Evolutionary conservation across 208 protist species (phyloP).

Genomic region (Leishmania braziliensis): DNA sequence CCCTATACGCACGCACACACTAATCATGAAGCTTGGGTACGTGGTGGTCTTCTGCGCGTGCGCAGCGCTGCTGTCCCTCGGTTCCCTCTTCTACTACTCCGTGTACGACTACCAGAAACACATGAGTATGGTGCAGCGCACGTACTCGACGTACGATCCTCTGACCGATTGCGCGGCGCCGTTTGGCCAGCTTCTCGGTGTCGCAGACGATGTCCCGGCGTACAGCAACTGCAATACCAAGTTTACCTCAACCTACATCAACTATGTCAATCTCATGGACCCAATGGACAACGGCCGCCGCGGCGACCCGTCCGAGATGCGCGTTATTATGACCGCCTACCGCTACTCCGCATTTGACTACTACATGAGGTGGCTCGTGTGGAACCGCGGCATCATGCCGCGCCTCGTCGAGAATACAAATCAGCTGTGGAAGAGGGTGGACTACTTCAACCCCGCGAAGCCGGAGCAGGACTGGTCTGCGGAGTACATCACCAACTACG

Average conservation of each 20-base stretch:
- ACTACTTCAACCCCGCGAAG: conserved; percentile 52
- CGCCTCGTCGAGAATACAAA: conserved; percentile 24
- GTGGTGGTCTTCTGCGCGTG: conserved; percentile 15
- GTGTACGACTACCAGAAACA: conserved; percentile 18
- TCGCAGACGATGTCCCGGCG: conserved; percentile 47
- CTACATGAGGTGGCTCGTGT: conserved; percentile 49
- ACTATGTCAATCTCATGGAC: conserved; percentile 40
- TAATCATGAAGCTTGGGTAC: conserved; percentile 8
- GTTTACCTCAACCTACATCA: conserved; percentile 29
- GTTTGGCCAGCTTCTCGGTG: conserved; percentile 56
- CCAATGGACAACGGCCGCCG: conserved; percentile 44
- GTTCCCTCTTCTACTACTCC: conserved; percentile 27
- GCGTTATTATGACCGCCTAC: conserved; percentile 40
- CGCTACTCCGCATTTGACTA: conserved; percentile 52
- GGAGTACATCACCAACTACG: conserved; percentile 49
- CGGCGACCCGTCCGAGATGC: conserved; percentile 34
- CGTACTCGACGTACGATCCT: conserved; percentile 32
- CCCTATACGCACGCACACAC: background rate
- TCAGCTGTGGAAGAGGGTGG: conserved; percentile 37
- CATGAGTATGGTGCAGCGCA: background rate
- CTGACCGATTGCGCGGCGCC: conserved; percentile 48
- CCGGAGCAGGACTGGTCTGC: conserved; percentile 35
- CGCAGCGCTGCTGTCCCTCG: conserved; percentile 16
- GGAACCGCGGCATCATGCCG: conserved; percentile 41
- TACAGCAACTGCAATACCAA: conserved; percentile 70